A percentile compares a stretch with the other conserved stretches of the same genome.
Evolutionary conservation across 139 green algal genomes (phyloP).

Genomic region (Deuterostichococcus epilithicus): DNA sequence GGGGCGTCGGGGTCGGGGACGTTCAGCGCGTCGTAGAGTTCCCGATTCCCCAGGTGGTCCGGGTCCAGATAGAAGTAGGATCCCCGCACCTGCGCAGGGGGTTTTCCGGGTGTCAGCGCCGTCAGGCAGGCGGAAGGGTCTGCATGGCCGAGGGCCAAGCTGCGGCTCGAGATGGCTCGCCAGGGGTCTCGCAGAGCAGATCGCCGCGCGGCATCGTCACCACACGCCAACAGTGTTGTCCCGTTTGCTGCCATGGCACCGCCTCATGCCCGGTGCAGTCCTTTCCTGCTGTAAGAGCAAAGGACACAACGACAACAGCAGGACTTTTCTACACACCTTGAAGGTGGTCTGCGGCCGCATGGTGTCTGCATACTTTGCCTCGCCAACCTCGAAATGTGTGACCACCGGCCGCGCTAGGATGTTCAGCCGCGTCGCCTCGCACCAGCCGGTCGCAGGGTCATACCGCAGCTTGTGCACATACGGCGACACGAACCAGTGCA

Average conservation of each 20-base stretch:
- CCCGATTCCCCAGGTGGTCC: constrained; percentile 15
- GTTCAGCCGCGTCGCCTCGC: constrained; percentile 10
- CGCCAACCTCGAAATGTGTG: constrained; percentile 9
- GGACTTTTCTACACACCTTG: too few species aligned
- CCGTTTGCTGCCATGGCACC: too few species aligned
- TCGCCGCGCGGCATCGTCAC: too few species aligned
- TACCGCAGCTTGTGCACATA: constrained; percentile 20
- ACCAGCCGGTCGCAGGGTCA: not conserved
- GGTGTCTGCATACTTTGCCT: constrained; percentile 15
- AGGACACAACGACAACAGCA: too few species aligned
- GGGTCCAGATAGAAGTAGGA: constrained; percentile 23
- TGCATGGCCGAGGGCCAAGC: too few species aligned
- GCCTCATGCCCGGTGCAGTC: too few species aligned
- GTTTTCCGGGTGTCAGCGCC: constrained; percentile 1
- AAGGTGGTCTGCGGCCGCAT: constrained; percentile 40
- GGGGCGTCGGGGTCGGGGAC: not conserved
- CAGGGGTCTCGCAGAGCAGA: too few species aligned
- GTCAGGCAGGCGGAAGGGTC: too few species aligned
- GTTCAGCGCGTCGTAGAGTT: constrained; percentile 19
- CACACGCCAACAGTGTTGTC: too few species aligned
- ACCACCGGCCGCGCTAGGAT: constrained; percentile 11
- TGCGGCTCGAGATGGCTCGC: too few species aligned
- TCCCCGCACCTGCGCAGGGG: not conserved
- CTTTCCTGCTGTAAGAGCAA: too few species aligned
- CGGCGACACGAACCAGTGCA: constrained; percentile 30